Evolutionary conservation across 208 protist genomes (phyloP).

Genomic region (Trichomonas vaginalis): DNA sequence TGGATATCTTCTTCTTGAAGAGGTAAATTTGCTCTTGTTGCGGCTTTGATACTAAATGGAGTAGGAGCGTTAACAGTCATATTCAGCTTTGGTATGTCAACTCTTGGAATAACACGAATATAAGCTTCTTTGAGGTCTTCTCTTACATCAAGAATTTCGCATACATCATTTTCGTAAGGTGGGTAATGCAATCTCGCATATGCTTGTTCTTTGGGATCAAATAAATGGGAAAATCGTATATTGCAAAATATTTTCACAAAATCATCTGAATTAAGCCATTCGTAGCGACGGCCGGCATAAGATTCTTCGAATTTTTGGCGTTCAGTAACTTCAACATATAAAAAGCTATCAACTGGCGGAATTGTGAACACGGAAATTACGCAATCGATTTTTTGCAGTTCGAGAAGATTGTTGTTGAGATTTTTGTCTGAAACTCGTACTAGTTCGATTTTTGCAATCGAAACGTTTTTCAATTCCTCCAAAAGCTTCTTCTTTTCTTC

Average conservation of each 20-base stretch:
- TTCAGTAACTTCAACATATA: background rate
- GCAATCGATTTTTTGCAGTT: background rate
- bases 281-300: background rate
- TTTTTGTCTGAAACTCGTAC: background rate
- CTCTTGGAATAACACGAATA: background rate
- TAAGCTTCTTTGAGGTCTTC: background rate
- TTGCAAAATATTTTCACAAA: background rate
- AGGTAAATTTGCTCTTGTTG: background rate
- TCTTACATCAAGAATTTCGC: background rate
- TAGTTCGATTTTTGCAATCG: background rate
- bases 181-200: background rate
- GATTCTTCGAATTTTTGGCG: background rate
- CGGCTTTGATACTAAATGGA: background rate
- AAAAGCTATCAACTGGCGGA: background rate
- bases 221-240: background rate
- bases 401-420: background rate
- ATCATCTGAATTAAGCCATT: background rate
- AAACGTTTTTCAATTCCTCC: background rate
- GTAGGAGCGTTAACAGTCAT: background rate
- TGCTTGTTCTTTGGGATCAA: background rate
- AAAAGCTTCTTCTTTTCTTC: background rate
- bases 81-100: background rate
- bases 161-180: background rate
- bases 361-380: background rate
- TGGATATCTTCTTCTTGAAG: background rate